Percentiles rank a stretch among this genome's conserved stretches.
These are phyloP conservation scores for Boehmeria nivea DNA, from an alignment of 306 rosid genomes.

Conservation along the genomic window DNA sequence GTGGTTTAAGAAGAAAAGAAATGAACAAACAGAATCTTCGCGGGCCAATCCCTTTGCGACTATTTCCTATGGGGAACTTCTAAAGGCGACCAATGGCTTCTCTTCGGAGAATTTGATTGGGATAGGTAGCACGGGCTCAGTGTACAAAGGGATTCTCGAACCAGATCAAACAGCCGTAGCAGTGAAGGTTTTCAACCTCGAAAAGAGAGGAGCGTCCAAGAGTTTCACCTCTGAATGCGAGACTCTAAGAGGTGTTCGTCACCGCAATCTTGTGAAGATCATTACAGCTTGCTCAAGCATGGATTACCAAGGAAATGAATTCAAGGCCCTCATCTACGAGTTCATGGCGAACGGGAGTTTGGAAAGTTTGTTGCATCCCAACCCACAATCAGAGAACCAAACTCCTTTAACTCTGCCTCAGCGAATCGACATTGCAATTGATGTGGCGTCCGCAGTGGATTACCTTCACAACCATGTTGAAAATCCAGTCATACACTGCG, in stretches of 20 bases:
- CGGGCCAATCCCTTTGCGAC: neutral
- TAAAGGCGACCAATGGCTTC: constrained; percentile 40
- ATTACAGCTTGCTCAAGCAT: constrained; percentile 8
- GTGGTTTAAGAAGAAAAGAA: constrained; percentile 2
- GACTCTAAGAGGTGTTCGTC: neutral
- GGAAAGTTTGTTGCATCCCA: constrained; percentile 1
- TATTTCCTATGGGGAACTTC: constrained; percentile 32
- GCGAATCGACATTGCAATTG: neutral
- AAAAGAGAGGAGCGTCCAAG: constrained; percentile 25
- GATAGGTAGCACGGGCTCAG: constrained; percentile 28
- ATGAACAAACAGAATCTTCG: neutral
- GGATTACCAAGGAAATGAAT: constrained; percentile 11
- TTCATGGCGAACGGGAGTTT: constrained; percentile 5
- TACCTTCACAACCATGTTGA: neutral
- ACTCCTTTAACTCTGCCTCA: neutral
- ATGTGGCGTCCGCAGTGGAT: constrained; percentile 9
- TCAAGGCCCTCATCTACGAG: constrained; percentile 4
- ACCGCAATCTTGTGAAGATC: constrained; percentile 11
- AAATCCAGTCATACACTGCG: neutral
- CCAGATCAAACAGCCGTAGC: constrained; percentile 14
- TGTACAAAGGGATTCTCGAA: constrained; percentile 28
- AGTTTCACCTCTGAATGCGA: constrained; percentile 24
- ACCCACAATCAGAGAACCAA: neutral
- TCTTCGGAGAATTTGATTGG: constrained; percentile 29
- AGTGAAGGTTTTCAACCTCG: constrained; percentile 33